These are phyloP conservation scores for Aaosphaeria pasadenensis DNA, from an alignment of 2,329 filamentous ascomycete species.

Conservation along the genomic window DNA sequence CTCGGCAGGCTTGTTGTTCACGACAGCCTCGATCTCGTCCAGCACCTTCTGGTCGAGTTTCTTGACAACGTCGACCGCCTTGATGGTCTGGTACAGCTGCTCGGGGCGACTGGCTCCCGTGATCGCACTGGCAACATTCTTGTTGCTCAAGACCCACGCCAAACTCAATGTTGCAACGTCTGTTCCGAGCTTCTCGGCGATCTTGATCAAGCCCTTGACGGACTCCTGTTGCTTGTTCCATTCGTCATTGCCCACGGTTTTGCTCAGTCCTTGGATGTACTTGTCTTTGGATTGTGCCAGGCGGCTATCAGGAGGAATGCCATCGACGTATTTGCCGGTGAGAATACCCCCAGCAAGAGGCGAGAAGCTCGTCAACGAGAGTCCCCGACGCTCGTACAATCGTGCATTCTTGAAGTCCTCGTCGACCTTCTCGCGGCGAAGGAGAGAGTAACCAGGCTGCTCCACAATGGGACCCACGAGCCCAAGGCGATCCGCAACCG, in stretches of 20 bases:
- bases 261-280: constrained; percentile 46
- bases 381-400: constrained; percentile 51
- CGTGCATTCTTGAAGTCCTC: constrained; percentile 55
- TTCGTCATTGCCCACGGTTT: constrained; percentile 45
- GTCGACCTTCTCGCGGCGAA: constrained; percentile 57
- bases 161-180: constrained; percentile 44
- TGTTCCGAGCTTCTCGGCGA: constrained; percentile 64
- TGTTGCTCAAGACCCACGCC: constrained; percentile 36
- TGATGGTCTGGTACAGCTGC: constrained; percentile 37
- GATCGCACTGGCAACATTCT: constrained; percentile 25
- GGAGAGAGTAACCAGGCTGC: constrained; percentile 57
- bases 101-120: constrained; percentile 27
- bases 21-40: constrained; percentile 39
- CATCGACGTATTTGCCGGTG: constrained; percentile 62
- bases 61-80: constrained; percentile 43
- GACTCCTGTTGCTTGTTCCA: constrained; percentile 59
- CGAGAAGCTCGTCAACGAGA: constrained; percentile 55
- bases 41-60: constrained; percentile 44
- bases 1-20: constrained; percentile 31
- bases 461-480: constrained; percentile 54
- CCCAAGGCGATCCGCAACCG: constrained; percentile 59
- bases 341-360: constrained; percentile 56
- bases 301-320: constrained; percentile 57
- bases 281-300: constrained; percentile 55
- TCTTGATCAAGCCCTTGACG: constrained; percentile 46